Conservation (phyloP, 257 asterid genomes). For the Handroanthus guayacan region DNA sequence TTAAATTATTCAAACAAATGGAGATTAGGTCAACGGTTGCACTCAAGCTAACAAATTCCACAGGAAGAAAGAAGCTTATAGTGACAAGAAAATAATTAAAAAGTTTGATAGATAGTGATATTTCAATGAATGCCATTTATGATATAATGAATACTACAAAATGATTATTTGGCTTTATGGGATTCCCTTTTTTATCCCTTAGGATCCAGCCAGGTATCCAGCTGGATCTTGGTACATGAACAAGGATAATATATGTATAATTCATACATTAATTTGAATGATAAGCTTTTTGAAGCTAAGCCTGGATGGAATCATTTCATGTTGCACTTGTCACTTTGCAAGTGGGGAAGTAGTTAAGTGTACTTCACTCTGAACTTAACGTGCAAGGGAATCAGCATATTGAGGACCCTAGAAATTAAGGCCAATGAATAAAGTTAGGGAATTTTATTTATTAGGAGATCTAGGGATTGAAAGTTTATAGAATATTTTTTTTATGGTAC, state of each 20-base stretch:
- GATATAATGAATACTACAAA: neutral
- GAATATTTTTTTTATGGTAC: too few species aligned
- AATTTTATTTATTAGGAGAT: too few species aligned
- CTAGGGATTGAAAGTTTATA: too few species aligned
- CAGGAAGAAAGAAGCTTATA: neutral
- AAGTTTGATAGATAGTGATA: neutral
- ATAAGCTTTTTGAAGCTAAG: neutral
- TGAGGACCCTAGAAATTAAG: neutral
- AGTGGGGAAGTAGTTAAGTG: neutral
- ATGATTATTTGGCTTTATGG: conserved; percentile 8
- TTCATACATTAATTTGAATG: neutral
- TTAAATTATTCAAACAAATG: neutral
- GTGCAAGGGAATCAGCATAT: neutral
- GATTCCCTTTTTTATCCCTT: neutral
- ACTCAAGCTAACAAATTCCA: neutral
- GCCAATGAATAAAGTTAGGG: too few species aligned
- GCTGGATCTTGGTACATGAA: neutral
- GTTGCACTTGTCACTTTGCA: neutral
- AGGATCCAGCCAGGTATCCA: neutral
- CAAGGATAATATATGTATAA: neutral
- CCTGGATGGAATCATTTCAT: neutral
- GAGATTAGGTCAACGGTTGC: neutral
- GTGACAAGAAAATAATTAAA: neutral
- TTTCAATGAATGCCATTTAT: neutral
- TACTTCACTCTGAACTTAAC: neutral